Evolutionary conservation across 805 yeast species (phyloP), one percentile per base, ranked within the genome.

Genomic region (Scheffersomyces ergatensis): DNA sequence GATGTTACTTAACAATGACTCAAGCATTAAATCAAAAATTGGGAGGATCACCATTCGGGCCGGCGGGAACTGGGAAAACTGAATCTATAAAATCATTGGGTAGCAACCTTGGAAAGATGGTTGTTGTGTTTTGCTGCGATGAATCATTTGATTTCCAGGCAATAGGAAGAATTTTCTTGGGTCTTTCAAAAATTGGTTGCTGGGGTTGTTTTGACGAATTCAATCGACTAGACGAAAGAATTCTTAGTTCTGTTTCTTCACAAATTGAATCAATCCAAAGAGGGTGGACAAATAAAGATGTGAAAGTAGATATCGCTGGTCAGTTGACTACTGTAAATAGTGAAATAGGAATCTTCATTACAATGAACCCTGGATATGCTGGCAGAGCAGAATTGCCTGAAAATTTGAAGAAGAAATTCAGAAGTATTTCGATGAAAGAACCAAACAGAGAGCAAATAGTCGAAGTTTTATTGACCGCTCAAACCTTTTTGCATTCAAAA

Each of bases 131-230:
- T 59, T 83, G 89, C 55, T 92, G 98, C 65, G 98, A 92, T 53
- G 96, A 90, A 37, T 66, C 86, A 0, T 92, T 88, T 65, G 96
- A 90, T 52, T 85, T 76, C 52, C 83, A 77, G 41, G 77, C 95
- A 0, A 83, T 92, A 60, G 80, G 87, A 9, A 66, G 97, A 34
- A 78, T 92, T 18, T 65, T 92, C 24, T 54, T 78, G 17, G 98
- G 98, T 35, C 68, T 89, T 8, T 82, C 90, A 44, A 81, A 81
- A 45, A 78, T 89, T 5, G 96, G 96, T 0, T 83, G 89, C 0
- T 92, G 96, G 96, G 95, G 90, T 4, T 92, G 98, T 60, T 92
- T 92, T 63, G 98, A 92, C 59, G 98, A 92, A 58, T 90, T 92
- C 54, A 92, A 92, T 54, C 71, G 98, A 46, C 71, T 92, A 23